These are phyloP conservation scores for Plasmopara viticola DNA, from an alignment of 352 stramenopile genomes.

Conservation along the genomic window DNA sequence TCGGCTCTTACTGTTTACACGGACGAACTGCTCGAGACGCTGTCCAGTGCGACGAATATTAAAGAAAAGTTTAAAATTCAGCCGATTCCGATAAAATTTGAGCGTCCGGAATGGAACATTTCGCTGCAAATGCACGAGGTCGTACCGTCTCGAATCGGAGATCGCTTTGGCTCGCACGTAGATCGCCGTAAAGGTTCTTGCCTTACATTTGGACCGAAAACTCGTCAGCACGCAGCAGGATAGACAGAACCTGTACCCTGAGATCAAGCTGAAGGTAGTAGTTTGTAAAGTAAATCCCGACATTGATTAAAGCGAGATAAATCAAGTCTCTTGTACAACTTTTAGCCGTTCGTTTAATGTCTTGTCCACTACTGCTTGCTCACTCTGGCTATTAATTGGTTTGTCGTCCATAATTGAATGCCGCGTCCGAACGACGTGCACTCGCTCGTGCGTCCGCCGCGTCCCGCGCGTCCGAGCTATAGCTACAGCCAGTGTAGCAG, in stretches of 20 bases:
- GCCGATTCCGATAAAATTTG: conserved; percentile 22
- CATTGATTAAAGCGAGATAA: too few species aligned
- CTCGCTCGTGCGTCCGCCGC: conserved; percentile 7
- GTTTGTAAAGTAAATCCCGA: too few species aligned
- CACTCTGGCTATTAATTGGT: too few species aligned
- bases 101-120: conserved; percentile 33
- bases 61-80: conserved; percentile 30
- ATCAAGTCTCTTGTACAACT: too few species aligned
- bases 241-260: conserved; percentile 7
- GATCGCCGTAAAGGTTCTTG: conserved; percentile 16
- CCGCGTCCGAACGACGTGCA: conserved; percentile 25
- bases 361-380: too few species aligned
- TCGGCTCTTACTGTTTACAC: conserved; percentile 40
- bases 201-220: conserved; percentile 22
- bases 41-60: conserved; percentile 1
- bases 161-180: conserved; percentile 28
- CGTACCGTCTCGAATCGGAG: conserved; percentile 30
- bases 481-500: conserved; percentile 31
- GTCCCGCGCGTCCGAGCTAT: conserved; percentile 14
- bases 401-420: conserved; percentile 7
- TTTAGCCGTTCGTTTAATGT: too few species aligned
- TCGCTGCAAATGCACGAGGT: conserved; percentile 38
- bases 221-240: conserved; percentile 12
- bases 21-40: conserved; percentile 25
- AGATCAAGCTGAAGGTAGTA: conserved; percentile 12